Evolutionary conservation across 331 rosid species (phyloP), one percentile per base, ranked within the genome.

Genomic region (Telfairia occidentalis): DNA sequence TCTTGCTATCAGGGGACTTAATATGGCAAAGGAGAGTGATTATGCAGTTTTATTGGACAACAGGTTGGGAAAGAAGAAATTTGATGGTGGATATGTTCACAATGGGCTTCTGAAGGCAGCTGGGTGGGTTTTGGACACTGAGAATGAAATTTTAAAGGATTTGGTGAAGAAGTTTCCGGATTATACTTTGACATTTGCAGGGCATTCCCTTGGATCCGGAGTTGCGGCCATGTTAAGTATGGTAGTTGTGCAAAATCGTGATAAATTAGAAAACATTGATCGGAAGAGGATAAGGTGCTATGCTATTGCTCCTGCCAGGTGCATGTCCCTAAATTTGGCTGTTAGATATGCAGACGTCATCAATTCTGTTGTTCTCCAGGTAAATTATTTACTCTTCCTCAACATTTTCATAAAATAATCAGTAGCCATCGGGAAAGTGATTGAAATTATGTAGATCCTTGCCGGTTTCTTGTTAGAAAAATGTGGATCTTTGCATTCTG

Each of bases 321-420:
- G 97, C 74, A 85, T 92, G 90, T 92, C 98, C 6, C 76, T 92
- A 46, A 92, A 92, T 71, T 77, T 92, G 65, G 97, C 98, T 2
- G 98, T 92, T 77, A 84, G 98, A 87, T 92, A 92, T 79, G 97
- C 97, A 10, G 98, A 92, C 57, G 89, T 92, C 71, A 90, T 92
- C 82, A 86, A 92, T 82, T 90, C 97, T n/a, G 89, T 92, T 72
- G 96, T 92, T 77, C 87, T 92, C 77, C 98, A 92, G 97, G 98
- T 78, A 85, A 89, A 91, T 87, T 52, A 11, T 32, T 69, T 10
- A 19, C 21, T 67, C 42, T 2, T 24, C 67, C 60, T 23, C 34
- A 26, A 5, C 21, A 28, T 46, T 28, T 48, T 35, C 10, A 1
- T 8, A n/a, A 63, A 7, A 3, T 26, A 16, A 63, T 16, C 15